Evolutionary conservation across 495 filamentous ascomycete genomes (phyloP).

Genomic region (Tuber umbilicatum): DNA sequence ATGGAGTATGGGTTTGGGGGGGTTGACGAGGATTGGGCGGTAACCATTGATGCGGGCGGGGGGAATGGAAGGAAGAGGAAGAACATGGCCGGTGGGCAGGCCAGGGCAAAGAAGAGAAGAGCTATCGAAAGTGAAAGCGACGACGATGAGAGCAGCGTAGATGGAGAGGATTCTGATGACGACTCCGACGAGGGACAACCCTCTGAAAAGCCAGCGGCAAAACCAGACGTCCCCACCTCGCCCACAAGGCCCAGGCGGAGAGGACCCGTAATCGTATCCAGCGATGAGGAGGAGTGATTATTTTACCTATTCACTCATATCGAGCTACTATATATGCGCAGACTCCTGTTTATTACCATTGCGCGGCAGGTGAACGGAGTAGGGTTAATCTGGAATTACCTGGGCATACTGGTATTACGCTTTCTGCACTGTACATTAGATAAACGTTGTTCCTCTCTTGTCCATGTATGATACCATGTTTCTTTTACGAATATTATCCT

Average conservation of each 20-base stretch:
- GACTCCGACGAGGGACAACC: slow-evolving; percentile 32
- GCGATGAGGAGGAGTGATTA: slow-evolving; percentile 34
- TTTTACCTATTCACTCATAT: not conserved
- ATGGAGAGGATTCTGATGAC: slow-evolving; percentile 34
- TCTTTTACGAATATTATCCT: not conserved
- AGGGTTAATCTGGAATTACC: not conserved
- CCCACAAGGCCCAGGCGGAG: slow-evolving; percentile 27
- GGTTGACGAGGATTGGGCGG: slow-evolving; percentile 3
- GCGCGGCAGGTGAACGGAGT: not conserved
- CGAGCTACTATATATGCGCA: not conserved
- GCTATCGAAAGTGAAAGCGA: slow-evolving; percentile 7
- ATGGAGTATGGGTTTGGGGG: slow-evolving; percentile 6
- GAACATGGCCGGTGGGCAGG: slow-evolving; percentile 46
- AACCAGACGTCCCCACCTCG: not conserved
- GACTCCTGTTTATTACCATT: not conserved
- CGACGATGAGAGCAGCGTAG: slow-evolving; percentile 1
- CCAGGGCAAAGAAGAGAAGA: slow-evolving; percentile 27
- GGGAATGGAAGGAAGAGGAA: slow-evolving; percentile 44
- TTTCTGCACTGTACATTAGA: not conserved
- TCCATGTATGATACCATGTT: not conserved
- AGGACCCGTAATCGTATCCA: slow-evolving; percentile 30
- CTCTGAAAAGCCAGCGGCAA: slow-evolving; percentile 8
- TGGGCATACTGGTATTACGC: not conserved
- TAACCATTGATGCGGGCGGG: not conserved
- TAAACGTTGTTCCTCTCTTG: not conserved